Percentiles rank a stretch among this genome's conserved stretches.
Conservation (phyloP, 768 basidiomycete species). For the Jaapia argillacea region DNA sequence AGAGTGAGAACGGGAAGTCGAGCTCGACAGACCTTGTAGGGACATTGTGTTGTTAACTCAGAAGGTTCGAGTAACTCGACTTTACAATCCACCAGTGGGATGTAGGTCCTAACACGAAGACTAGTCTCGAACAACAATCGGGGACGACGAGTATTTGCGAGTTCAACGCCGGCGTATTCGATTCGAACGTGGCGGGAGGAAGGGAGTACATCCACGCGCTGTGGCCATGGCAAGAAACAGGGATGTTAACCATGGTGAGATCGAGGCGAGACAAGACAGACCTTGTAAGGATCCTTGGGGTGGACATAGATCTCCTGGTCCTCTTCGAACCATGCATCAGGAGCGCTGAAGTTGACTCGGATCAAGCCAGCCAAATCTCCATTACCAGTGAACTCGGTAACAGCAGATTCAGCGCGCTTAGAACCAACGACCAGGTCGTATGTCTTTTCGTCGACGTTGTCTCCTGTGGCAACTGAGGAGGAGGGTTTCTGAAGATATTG, state of each 20-base stretch:
- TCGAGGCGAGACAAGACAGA: no score
- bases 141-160: conserved; percentile 47
- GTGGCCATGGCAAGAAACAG: background rate
- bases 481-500: conserved; percentile 33
- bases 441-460: no score
- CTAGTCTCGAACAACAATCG: conserved; percentile 49
- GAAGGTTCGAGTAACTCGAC: conserved; percentile 41
- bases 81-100: conserved; percentile 45
- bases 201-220: conserved; percentile 54
- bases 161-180: conserved; percentile 48
- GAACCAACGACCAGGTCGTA: conserved; percentile 39
- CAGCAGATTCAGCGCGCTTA: conserved; percentile 27
- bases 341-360: conserved; percentile 36
- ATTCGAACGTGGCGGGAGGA: conserved; percentile 53
- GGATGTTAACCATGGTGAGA: background rate
- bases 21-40: conserved; percentile 50
- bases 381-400: conserved; percentile 24
- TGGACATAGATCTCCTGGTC: conserved; percentile 52
- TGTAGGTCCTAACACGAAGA: conserved; percentile 47
- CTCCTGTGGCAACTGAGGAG: no score
- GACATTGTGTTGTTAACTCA: conserved; percentile 37
- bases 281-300: conserved; percentile 65
- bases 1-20: no score
- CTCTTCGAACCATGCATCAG: conserved; percentile 63
- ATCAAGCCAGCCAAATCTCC: conserved; percentile 35